Conservation (phyloP, 2,329 filamentous ascomycete genomes). For the Trichoderma pleuroti region DNA sequence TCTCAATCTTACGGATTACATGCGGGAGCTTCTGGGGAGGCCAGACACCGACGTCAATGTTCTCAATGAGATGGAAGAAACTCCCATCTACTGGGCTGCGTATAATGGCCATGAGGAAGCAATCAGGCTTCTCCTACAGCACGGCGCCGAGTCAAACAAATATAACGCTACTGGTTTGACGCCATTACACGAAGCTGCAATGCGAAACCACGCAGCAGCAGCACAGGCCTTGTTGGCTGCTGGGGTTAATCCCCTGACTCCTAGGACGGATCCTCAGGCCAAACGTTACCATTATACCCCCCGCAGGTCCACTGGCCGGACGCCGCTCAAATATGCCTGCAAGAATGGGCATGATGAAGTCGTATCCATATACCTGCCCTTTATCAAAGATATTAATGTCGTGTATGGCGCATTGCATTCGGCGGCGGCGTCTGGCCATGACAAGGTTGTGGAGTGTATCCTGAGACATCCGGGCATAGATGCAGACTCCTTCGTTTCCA, state of each 20-base stretch:
- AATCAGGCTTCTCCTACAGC: background rate
- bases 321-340: conserved; percentile 33
- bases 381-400: conserved; percentile 22
- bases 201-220: conserved; percentile 28
- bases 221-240: conserved; percentile 32
- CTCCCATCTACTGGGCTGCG: background rate
- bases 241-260: conserved; percentile 34
- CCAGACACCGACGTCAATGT: background rate
- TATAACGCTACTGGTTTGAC: conserved; percentile 26
- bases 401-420: conserved; percentile 29
- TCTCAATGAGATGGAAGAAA: background rate
- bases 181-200: conserved; percentile 37
- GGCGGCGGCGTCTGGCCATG: conserved; percentile 23
- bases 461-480: conserved; percentile 32
- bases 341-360: conserved; percentile 26
- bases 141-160: background rate
- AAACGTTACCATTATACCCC: background rate
- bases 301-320: conserved; percentile 22
- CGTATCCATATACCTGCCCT: conserved; percentile 28
- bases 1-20: background rate
- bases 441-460: conserved; percentile 28
- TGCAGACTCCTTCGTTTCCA: conserved; percentile 27
- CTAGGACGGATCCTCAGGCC: conserved; percentile 22
- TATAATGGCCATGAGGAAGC: background rate
- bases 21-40: background rate